Evolutionary conservation across 73 alveolate species (phyloP).

Genomic region (Tetrahymena borealis): DNA sequence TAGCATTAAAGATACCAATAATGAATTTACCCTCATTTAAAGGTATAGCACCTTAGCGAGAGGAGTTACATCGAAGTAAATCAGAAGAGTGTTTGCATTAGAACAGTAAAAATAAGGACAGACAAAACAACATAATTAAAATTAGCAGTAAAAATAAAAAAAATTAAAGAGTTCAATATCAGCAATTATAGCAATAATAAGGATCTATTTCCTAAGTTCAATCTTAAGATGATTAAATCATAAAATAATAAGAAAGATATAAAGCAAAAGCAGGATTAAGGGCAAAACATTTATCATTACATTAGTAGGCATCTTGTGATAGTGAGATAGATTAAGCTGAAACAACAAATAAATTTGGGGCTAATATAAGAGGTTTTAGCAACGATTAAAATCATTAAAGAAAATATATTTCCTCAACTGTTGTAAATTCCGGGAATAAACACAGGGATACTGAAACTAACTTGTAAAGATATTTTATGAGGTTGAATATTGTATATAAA

Average conservation of each 20-base stretch:
- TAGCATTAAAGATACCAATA: not conserved
- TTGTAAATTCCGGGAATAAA: not conserved
- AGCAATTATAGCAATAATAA: too few species aligned
- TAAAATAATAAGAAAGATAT: not conserved
- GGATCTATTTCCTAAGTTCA: too few species aligned
- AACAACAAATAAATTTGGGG: not conserved
- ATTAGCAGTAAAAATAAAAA: not conserved
- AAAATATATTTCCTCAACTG: not conserved
- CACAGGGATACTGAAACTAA: not conserved
- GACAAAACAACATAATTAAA: not conserved
- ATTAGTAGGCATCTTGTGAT: not conserved
- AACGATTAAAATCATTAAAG: not conserved
- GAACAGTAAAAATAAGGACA: not conserved
- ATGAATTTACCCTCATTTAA: not conserved
- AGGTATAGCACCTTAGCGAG: not conserved
- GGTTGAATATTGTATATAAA: not conserved
- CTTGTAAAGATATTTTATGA: not conserved
- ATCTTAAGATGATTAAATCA: too few species aligned
- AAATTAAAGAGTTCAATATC: not conserved
- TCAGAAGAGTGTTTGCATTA: not conserved
- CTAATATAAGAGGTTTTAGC: not conserved
- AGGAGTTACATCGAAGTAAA: not conserved
- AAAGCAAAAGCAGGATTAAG: not conserved
- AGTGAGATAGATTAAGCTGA: slow-evolving; percentile 1
- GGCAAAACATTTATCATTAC: not conserved